These are phyloP conservation scores for Diaporthe eres DNA, from an alignment of 2,329 filamentous ascomycete genomes.

Conservation along the genomic window DNA sequence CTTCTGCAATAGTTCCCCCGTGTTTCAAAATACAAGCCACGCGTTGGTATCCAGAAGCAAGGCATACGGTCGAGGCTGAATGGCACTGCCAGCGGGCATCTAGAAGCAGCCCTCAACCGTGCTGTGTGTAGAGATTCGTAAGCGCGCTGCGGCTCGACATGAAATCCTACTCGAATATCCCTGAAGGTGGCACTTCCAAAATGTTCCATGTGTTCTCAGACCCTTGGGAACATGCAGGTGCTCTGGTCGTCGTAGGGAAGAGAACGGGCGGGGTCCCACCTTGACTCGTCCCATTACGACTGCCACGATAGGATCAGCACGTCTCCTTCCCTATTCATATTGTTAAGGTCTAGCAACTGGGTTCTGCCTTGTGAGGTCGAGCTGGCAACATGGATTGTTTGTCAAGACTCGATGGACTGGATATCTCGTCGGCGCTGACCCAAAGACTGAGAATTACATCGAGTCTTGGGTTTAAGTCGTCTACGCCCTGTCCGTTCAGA, in stretches of 20 bases:
- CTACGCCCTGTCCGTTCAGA: no score
- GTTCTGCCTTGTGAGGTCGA: background rate
- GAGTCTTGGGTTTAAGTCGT: background rate
- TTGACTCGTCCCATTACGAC: constrained; percentile 25
- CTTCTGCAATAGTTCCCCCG: background rate
- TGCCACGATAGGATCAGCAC: background rate
- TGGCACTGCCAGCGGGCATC: background rate
- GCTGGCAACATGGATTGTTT: background rate
- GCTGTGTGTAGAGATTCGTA: background rate
- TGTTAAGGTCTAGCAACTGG: background rate
- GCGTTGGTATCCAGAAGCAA: constrained; percentile 4
- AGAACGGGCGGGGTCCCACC: constrained; percentile 11
- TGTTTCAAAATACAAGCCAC: constrained; percentile 22
- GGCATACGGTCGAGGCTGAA: constrained; percentile 6
- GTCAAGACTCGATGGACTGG: background rate
- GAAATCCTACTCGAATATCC: background rate
- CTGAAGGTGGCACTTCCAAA: background rate
- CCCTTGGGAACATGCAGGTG: background rate
- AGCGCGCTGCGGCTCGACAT: background rate
- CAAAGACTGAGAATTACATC: background rate
- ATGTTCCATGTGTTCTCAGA: constrained; percentile 3
- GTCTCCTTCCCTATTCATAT: background rate
- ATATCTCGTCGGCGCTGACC: no score
- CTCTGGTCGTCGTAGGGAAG: background rate
- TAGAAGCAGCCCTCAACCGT: background rate